phyloP scores from a whole-genome alignment of 371 early-diverging fungal species.

The Mucor racemosus region DNA sequence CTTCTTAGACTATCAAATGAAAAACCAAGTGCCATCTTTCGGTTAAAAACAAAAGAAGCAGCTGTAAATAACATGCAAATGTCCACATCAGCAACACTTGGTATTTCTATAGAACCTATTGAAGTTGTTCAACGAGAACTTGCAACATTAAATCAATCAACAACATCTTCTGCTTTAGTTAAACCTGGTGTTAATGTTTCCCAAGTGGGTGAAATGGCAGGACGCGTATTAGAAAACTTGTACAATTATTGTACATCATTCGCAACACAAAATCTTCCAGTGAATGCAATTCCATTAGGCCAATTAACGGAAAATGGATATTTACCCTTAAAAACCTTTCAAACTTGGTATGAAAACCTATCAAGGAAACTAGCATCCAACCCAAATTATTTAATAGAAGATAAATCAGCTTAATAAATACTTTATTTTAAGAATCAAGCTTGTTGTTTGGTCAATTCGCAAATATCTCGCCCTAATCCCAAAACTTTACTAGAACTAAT shows the following conservation, averaged over 20 bases:
- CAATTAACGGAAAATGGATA: constrained; percentile 52
- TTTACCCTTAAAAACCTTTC: constrained; percentile 77
- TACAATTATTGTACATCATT: constrained; percentile 85
- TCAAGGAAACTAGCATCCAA: constrained; percentile 63
- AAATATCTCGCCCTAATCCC: constrained; percentile 35
- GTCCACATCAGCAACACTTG: constrained; percentile 74
- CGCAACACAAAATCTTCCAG: constrained; percentile 64
- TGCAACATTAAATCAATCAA: constrained; percentile 22
- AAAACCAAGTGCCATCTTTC: constrained; percentile 79
- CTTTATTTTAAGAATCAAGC: constrained; percentile 8
- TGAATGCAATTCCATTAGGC: constrained; percentile 57
- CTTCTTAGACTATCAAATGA: constrained; percentile 71
- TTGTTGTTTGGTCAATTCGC: constrained; percentile 30
- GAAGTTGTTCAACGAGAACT: constrained; percentile 67
- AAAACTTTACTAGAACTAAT: constrained; percentile 29
- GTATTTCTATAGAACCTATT: constrained; percentile 90
- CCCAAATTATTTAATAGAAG: constrained; percentile 49
- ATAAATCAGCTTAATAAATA: constrained; percentile 27
- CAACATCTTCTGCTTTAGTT: constrained; percentile 22
- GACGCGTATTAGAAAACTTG: constrained; percentile 66
- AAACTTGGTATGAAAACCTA: constrained; percentile 84
- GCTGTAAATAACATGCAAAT: constrained; percentile 20
- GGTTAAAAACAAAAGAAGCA: constrained; percentile 39
- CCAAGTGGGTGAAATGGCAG: constrained; percentile 44
- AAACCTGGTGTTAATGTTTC: constrained; percentile 36